Conservation (phyloP, 2,329 filamentous ascomycete species). For the Hypomyces perniciosus region DNA sequence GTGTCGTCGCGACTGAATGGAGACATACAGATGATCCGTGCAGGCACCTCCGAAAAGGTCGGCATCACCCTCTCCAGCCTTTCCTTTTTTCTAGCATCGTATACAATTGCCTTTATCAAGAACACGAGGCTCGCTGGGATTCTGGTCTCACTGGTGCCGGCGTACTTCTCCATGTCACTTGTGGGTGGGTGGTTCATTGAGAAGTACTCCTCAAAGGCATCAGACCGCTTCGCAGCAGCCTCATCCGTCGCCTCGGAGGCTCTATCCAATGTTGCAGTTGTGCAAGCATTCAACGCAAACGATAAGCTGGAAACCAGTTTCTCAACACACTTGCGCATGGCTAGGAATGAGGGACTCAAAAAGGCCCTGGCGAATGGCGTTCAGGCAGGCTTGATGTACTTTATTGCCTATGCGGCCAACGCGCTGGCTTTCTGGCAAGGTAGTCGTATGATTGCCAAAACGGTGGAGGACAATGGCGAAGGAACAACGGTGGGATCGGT, state of each 20-base stretch:
- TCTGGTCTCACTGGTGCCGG: constrained; percentile 49
- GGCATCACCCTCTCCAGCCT: constrained; percentile 51
- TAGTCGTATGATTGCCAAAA: constrained; percentile 34
- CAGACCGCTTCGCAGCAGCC: constrained; percentile 41
- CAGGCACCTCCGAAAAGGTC: constrained; percentile 58
- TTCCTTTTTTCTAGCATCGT: constrained; percentile 56
- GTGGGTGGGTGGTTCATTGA: constrained; percentile 45
- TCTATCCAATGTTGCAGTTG: constrained; percentile 46
- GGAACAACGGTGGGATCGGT: constrained; percentile 41
- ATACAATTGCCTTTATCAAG: constrained; percentile 56
- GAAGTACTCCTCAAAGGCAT: constrained; percentile 39
- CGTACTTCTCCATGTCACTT: constrained; percentile 49
- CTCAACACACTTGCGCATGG: constrained; percentile 38
- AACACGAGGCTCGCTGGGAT: constrained; percentile 51
- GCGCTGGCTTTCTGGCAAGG: constrained; percentile 63
- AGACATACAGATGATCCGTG: constrained; percentile 54
- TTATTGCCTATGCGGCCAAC: constrained; percentile 59
- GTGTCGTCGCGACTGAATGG: constrained; percentile 51
- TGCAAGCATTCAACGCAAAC: constrained; percentile 51
- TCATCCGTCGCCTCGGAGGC: constrained; percentile 51
- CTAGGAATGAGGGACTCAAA: constrained; percentile 45
- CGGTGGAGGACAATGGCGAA: constrained; percentile 22
- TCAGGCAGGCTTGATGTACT: constrained; percentile 59
- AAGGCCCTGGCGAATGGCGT: constrained; percentile 51
- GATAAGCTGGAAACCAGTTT: constrained; percentile 43